These are phyloP conservation scores for Debaryomyces hansenii DNA, from an alignment of 805 yeast species.

Conservation along the genomic window DNA sequence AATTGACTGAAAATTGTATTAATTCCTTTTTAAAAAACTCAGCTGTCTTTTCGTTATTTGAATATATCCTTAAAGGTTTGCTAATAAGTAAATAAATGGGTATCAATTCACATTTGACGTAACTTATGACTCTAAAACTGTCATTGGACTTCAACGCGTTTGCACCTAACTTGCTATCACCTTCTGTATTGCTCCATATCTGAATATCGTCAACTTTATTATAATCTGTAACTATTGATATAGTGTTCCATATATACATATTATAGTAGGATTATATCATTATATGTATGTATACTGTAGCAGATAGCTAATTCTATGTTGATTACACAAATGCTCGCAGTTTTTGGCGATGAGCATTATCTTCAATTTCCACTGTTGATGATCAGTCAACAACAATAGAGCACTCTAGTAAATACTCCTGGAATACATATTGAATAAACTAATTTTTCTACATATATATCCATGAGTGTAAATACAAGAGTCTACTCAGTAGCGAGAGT, in stretches of 20 bases:
- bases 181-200: conserved; percentile 14
- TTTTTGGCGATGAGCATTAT: conserved; percentile 3
- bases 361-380: background rate
- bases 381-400: too few relatives aligned
- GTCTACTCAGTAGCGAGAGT: conserved; percentile 47
- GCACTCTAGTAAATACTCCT: too few relatives aligned
- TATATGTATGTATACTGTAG: background rate
- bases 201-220: conserved; percentile 19
- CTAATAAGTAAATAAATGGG: conserved; percentile 25
- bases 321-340: conserved; percentile 6
- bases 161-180: background rate
- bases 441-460: background rate
- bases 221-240: conserved; percentile 6
- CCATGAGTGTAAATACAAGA: conserved; percentile 27
- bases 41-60: conserved; percentile 15
- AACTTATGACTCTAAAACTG: conserved; percentile 4
- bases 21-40: conserved; percentile 21
- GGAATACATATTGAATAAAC: too few relatives aligned
- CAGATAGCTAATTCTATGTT: background rate
- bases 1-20: conserved; percentile 5
- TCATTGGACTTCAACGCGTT: background rate
- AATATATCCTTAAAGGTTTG: conserved; percentile 20
- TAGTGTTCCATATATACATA: conserved; percentile 7
- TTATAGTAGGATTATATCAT: background rate
- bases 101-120: conserved; percentile 17